These are phyloP conservation scores for Diplodia sapinea DNA, from an alignment of 2,329 filamentous ascomycete species.

Conservation along the genomic window DNA sequence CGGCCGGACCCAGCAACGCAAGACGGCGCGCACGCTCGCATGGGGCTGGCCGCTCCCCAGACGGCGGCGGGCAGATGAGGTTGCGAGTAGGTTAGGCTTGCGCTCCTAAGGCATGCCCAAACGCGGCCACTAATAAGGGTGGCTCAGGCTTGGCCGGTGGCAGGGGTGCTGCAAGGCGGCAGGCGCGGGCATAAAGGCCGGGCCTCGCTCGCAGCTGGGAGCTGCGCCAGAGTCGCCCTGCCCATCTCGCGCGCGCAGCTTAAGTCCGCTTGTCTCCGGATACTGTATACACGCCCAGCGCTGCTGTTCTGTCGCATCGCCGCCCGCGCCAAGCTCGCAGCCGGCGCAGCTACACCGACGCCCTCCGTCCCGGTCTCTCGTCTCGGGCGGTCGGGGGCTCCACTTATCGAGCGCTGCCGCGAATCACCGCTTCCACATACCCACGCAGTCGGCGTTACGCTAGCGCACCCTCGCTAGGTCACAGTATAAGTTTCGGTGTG, in stretches of 20 bases:
- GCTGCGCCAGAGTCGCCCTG: conserved; percentile 21
- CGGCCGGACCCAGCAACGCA: neutral
- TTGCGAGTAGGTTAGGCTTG: conserved; percentile 7
- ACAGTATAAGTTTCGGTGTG: conserved; percentile 18
- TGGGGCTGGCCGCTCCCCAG: neutral
- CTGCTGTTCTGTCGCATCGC: conserved; percentile 2
- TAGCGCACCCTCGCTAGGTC: conserved; percentile 28
- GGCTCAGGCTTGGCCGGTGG: conserved; percentile 17
- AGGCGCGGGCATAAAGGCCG: conserved; percentile 26
- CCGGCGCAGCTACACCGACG: conserved; percentile 27
- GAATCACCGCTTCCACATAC: conserved; percentile 28
- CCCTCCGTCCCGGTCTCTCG: conserved; percentile 24
- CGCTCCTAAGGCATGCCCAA: neutral
- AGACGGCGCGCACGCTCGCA: neutral
- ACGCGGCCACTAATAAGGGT: conserved; percentile 5
- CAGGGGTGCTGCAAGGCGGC: conserved; percentile 23
- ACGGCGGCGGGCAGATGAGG: conserved; percentile 11
- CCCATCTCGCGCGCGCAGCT: conserved; percentile 12
- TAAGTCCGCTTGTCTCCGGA: conserved; percentile 15
- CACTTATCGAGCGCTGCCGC: conserved; percentile 6
- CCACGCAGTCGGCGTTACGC: conserved; percentile 16
- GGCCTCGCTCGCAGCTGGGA: conserved; percentile 23
- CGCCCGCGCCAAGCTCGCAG: conserved; percentile 17
- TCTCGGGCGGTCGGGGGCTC: conserved; percentile 25
- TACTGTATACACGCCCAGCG: neutral